phyloP scores from a whole-genome alignment of 306 rosid genomes.

The Canavalia gladiata region DNA sequence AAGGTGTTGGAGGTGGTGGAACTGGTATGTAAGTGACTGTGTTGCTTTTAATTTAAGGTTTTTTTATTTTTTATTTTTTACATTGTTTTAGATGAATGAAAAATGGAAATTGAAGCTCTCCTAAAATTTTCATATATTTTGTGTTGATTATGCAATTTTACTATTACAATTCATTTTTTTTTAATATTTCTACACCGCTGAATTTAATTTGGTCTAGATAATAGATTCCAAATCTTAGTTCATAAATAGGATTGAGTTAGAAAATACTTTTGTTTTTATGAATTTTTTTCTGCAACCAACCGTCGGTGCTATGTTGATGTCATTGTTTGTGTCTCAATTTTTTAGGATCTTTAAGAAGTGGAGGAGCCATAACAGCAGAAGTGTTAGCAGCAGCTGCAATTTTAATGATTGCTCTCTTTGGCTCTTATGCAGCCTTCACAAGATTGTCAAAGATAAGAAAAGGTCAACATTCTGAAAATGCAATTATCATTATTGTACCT shows the following conservation, averaged over 20 bases:
- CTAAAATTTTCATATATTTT: no score
- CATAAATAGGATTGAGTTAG: neutral
- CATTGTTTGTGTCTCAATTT: neutral
- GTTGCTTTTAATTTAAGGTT: no score
- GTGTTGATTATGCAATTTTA: no score
- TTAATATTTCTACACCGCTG: neutral
- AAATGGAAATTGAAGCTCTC: neutral
- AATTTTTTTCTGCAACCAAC: conserved; percentile 31
- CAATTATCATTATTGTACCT: neutral
- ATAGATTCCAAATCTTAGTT: conserved; percentile 9
- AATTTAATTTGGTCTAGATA: neutral
- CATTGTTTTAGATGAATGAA: no score
- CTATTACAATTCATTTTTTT: neutral
- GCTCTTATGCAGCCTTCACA: conserved; percentile 61
- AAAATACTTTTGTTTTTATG: neutral
- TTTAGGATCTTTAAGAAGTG: conserved; percentile 61
- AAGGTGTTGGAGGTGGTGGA: conserved; percentile 22
- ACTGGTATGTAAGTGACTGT: conserved; percentile 39
- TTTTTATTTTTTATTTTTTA: neutral
- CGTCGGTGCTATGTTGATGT: conserved; percentile 11
- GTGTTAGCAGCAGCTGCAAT: conserved; percentile 68
- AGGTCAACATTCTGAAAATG: conserved; percentile 49
- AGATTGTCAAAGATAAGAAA: conserved; percentile 55
- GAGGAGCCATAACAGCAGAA: conserved; percentile 64
- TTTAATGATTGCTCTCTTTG: conserved; percentile 60